Base-by-base conservation (phyloP, 306 rosid genomes). In the Cucumis melo region DNA sequence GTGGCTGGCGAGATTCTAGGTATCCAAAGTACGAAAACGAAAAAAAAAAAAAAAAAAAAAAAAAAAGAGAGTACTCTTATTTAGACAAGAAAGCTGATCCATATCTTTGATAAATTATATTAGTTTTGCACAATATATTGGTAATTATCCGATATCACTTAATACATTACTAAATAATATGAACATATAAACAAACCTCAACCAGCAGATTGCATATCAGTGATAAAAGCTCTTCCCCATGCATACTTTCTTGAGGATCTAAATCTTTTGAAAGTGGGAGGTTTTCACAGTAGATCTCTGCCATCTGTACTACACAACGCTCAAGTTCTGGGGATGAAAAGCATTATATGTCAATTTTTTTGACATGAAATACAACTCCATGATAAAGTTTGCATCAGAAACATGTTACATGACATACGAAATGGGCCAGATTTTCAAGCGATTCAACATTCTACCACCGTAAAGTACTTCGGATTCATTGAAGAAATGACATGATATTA, bases 141-240 rank as follows among this genome's bases (percentile, higher is more conserved):
- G 50, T 50, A 48, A 27, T 24, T 24, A 50, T 50, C 60, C 5
- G n/a, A 46, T 24, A 48, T 23, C n/a, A 48, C 58, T 46, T 23
- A 2, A 21, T 10, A 50, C 60, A 72, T 38, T 48, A 73, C 62
- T 17, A 9, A 53, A 73, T 59, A 73, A 73, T 51, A 73, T 51
- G 62, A 73, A 50, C 29, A 50, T 73, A 73, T 53, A 73, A 27
- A 53, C 77, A 82, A 83, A 95, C 99, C 97, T 95, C 97, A 80
- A 92, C 85, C 87, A 95, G 87, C 41, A 82, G 74, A 83, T 89
- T 88, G 85, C 98, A 84, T 34, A 77, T 82, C 83, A 92, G 76
- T 76, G 96, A 85, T 65, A 95, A 88, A 75, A 92, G 89, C 86
- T 95, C 99, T 83, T 92, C 98, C n/a, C 97, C 98, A 68, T 90